Evolutionary conservation across 768 basidiomycete genomes (phyloP), one percentile per base, ranked within the genome.

Genomic region (Heimioporus sp.): DNA sequence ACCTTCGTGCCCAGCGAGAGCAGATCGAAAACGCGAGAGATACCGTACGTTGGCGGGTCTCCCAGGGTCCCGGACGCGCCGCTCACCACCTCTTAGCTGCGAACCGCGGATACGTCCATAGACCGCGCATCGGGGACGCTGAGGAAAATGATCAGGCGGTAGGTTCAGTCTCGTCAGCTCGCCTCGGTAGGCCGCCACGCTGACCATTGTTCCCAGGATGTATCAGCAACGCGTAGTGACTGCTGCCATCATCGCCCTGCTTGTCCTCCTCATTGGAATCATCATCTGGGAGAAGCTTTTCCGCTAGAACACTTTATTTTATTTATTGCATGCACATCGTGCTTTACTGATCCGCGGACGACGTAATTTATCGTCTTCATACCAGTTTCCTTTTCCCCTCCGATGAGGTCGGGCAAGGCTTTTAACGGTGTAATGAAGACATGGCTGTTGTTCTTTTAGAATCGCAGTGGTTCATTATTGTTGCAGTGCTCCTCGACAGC

Each of bases 61-160:
- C 37, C 4, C 32, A 41, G 10, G 32, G 10, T 32, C 37, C 17
- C 32, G 2, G 15, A 28, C 10, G 11, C 10, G 10, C 10, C 35
- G 41, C 31, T 55, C 12, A 51, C 30, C 13, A 12, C 36, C 19
- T 32, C 21, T 28, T 62, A 96, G 93, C 80, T 99, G 32, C 80
- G 83, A 59, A 80, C 86, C 39, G 94, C 96, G 32, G 95, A 98
- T 64, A 78, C 79, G 17, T 86, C 89, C 5, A 94, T 99, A 62
- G 92, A 95, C 69, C 81, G 90, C 36, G 96, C 97, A 28, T 87
- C 92, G 3, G 86, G 86, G 12, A 98, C 95, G 39, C 72, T 99
- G 46, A 96, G 88, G 76, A 87, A 89, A 71, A 98, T 98, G 96
- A 88, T 98, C 51, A 80, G 87, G 74, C 85, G 92, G 97, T 97